phyloP scores from a whole-genome alignment of 2,329 filamentous ascomycete genomes.

The Alternaria sp. region DNA sequence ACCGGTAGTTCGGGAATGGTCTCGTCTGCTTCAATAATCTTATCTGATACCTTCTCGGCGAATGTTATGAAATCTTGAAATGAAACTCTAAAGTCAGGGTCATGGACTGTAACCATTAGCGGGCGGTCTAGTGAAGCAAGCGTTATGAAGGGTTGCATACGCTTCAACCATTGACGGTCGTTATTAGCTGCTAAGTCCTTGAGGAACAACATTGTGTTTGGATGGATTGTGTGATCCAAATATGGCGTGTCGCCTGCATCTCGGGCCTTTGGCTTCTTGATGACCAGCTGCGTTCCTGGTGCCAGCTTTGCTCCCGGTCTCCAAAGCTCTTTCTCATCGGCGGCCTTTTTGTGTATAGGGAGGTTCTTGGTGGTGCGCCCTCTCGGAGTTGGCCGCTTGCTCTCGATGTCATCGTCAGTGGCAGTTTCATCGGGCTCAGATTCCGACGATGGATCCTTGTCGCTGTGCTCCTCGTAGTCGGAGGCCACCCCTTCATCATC shows the following conservation, averaged over 20 bases:
- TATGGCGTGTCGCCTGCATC: conserved; percentile 68
- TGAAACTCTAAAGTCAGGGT: conserved; percentile 79
- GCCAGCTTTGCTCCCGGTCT: conserved; percentile 65
- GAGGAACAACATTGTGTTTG: conserved; percentile 70
- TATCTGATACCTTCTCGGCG: conserved; percentile 74
- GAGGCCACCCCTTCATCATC: conserved; percentile 48
- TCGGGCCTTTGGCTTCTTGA: conserved; percentile 70
- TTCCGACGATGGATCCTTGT: conserved; percentile 37
- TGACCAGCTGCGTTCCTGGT: conserved; percentile 68
- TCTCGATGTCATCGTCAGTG: conserved; percentile 41
- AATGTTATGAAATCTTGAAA: conserved; percentile 85
- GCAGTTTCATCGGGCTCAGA: conserved; percentile 44
- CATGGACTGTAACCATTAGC: conserved; percentile 67
- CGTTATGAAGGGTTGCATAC: conserved; percentile 51
- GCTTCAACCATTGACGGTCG: conserved; percentile 70
- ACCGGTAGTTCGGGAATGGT: conserved; percentile 86
- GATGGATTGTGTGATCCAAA: conserved; percentile 66
- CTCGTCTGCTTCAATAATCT: conserved; percentile 75
- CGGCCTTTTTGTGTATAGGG: conserved; percentile 33
- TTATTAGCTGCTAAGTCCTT: conserved; percentile 68
- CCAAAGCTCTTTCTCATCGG: conserved; percentile 63
- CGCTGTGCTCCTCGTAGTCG: conserved; percentile 55
- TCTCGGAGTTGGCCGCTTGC: conserved; percentile 36
- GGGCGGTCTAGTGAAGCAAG: background rate
- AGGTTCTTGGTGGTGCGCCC: conserved; percentile 29